phyloP scores from a whole-genome alignment of 305 asterid genomes.

The Petunia hybrid region DNA sequence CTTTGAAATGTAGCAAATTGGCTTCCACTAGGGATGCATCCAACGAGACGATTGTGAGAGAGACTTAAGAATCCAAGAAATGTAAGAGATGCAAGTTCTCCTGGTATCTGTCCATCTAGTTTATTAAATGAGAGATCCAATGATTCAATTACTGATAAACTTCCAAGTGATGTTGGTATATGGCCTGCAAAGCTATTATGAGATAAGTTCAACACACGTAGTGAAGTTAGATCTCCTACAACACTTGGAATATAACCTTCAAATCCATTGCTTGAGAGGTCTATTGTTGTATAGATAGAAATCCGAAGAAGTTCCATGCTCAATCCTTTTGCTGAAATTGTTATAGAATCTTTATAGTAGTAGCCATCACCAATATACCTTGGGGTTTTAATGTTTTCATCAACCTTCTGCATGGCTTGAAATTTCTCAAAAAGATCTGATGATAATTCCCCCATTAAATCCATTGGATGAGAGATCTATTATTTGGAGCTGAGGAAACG shows the following conservation, averaged over 20 bases:
- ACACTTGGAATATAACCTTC: conserved; percentile 36
- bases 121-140: conserved; percentile 40
- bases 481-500: conserved; percentile 31
- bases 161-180: conserved; percentile 33
- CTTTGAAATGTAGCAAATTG: conserved; percentile 2
- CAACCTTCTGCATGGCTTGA: conserved; percentile 16
- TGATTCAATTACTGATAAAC: conserved; percentile 32
- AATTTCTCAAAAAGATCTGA: conserved; percentile 21
- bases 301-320: conserved; percentile 29
- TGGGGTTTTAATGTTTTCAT: not conserved
- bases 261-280: conserved; percentile 40
- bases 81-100: conserved; percentile 20
- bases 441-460: conserved; percentile 26
- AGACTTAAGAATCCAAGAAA: conserved; percentile 34
- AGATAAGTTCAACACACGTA: conserved; percentile 39
- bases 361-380: not conserved
- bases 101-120: conserved; percentile 36
- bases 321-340: conserved; percentile 26
- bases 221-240: conserved; percentile 35
- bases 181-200: conserved; percentile 39
- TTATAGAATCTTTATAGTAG: not conserved
- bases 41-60: conserved; percentile 36
- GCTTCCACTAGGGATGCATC: conserved; percentile 31
- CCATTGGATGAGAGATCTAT: conserved; percentile 37
- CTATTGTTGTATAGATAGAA: conserved; percentile 35